phyloP scores from a whole-genome alignment of 116 monocot species.

The Phalaenopsis hybrid region DNA sequence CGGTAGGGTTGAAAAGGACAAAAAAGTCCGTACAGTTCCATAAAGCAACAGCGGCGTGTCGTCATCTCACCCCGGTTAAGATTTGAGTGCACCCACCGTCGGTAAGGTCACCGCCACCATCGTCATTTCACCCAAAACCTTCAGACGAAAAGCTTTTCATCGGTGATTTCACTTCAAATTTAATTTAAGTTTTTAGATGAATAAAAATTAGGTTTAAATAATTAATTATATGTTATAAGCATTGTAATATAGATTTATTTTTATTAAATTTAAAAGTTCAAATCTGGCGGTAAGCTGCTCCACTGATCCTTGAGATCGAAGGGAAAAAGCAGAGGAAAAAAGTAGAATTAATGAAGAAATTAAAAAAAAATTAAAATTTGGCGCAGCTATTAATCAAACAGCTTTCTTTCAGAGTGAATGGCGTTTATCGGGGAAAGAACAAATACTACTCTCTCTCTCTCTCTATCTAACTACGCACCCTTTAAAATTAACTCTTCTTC shows the following conservation, averaged over 20 bases:
- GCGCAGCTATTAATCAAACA: neutral
- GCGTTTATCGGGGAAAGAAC: slow-evolving; percentile 3
- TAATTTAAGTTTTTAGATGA: too few species aligned
- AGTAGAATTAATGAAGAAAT: neutral
- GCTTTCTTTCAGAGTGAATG: slow-evolving; percentile 2
- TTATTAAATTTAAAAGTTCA: neutral
- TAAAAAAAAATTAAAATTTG: too few species aligned
- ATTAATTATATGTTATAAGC: too few species aligned
- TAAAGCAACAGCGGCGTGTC: neutral
- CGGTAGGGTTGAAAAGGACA: neutral
- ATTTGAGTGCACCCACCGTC: neutral
- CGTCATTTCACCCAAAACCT: too few species aligned
- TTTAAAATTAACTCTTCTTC: neutral
- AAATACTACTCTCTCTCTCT: neutral
- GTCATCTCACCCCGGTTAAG: neutral
- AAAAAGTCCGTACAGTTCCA: neutral
- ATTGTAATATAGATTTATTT: too few species aligned
- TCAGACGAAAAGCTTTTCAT: too few species aligned
- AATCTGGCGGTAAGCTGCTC: neutral
- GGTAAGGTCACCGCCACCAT: neutral
- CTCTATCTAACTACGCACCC: neutral
- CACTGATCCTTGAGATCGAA: neutral
- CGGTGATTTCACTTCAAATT: too few species aligned
- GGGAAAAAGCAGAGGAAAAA: neutral
- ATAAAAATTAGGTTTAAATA: too few species aligned